phyloP scores from a whole-genome alignment of 495 filamentous ascomycete species.

The Lasiosphaeria ovina region DNA sequence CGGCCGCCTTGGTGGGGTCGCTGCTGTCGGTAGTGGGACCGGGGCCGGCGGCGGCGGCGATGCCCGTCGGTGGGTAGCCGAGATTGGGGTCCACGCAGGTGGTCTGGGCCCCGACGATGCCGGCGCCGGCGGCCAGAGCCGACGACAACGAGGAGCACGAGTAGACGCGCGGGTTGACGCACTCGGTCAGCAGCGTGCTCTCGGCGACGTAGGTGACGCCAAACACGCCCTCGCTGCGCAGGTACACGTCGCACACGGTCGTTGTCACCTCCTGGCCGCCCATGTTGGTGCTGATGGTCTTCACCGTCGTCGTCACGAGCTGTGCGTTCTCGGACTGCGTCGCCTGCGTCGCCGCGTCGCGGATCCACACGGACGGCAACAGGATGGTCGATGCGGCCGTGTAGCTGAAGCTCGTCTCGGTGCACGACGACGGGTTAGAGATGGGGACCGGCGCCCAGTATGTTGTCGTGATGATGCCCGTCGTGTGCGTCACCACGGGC shows the following conservation, averaged over 20 bases:
- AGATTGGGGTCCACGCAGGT: neutral
- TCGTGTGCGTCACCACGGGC: neutral
- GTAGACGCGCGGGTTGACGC: conserved; percentile 9
- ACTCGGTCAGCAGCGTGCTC: neutral
- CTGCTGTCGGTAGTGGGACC: neutral
- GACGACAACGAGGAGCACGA: neutral
- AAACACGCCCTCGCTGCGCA: neutral
- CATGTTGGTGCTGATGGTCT: conserved; percentile 6
- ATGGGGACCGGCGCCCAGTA: conserved; percentile 9
- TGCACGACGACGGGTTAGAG: conserved; percentile 4
- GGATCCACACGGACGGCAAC: neutral
- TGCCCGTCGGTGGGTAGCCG: neutral
- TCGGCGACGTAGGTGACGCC: neutral
- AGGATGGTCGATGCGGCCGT: conserved; percentile 1
- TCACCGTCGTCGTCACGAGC: conserved; percentile 3
- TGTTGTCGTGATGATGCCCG: conserved; percentile 9
- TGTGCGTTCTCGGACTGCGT: conserved; percentile 4
- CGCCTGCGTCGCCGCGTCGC: neutral
- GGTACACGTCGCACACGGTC: conserved; percentile 10
- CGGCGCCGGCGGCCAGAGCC: neutral
- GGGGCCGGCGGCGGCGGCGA: neutral
- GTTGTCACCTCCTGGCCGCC: conserved; percentile 9
- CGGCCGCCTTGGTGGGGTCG: neutral
- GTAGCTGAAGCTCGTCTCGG: conserved; percentile 5
- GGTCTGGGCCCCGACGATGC: neutral